Evolutionary conservation across 2,329 filamentous ascomycete species (phyloP).

Genomic region (Fusarium incarnatum): DNA sequence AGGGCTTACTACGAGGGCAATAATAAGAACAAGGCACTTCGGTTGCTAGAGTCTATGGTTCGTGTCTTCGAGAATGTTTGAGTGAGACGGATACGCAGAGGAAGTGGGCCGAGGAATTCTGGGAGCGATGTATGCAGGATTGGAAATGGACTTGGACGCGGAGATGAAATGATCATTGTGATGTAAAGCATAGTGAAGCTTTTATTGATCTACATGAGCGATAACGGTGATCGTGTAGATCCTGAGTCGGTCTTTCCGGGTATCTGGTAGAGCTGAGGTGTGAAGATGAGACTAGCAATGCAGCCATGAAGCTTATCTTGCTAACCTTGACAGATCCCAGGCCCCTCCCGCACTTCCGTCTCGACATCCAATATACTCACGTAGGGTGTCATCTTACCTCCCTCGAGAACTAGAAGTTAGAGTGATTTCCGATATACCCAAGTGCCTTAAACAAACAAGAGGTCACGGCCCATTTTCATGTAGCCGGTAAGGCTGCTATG

Average conservation of each 20-base stretch:
- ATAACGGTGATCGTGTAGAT: background rate
- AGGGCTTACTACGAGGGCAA: accelerated
- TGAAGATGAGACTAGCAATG: background rate
- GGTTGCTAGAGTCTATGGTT: background rate
- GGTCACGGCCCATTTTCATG: no score
- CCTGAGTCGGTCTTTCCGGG: background rate
- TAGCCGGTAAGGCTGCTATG: no score
- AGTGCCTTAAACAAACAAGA: no score
- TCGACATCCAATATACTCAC: no score
- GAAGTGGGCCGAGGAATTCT: background rate
- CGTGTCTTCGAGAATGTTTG: background rate
- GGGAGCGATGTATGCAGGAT: background rate
- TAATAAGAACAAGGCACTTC: accelerated
- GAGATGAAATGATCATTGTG: background rate
- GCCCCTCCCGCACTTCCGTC: accelerated
- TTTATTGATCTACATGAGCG: background rate
- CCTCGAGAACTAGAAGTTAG: accelerated
- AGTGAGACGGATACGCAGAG: background rate
- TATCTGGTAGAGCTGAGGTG: background rate
- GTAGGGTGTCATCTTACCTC: no score
- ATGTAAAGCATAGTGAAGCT: background rate
- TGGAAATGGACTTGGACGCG: background rate
- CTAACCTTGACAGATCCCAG: background rate
- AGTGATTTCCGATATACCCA: no score
- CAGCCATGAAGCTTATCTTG: background rate